These are phyloP conservation scores for Rhizophora mangle DNA, from an alignment of 345 rosid species.

Conservation along the genomic window DNA sequence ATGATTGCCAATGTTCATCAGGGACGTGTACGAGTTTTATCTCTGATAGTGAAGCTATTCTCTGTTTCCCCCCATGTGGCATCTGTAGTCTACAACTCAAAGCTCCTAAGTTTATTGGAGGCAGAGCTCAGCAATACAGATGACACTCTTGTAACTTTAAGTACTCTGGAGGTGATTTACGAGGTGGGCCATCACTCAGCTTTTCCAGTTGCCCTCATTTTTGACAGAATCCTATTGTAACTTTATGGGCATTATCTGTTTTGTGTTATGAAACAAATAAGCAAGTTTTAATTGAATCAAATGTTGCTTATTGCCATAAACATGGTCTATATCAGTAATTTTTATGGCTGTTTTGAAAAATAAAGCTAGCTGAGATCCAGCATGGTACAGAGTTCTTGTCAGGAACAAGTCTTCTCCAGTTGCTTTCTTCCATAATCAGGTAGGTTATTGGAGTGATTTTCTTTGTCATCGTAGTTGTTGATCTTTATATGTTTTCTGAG, in stretches of 20 bases:
- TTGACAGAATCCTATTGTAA: not conserved
- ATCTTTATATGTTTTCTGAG: not conserved
- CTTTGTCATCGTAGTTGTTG: slow-evolving; percentile 8
- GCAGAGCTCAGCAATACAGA: slow-evolving; percentile 55
- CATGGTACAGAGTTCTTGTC: slow-evolving; percentile 77
- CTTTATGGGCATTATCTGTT: not conserved
- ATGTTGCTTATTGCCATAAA: not conserved
- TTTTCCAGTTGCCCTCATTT: not conserved
- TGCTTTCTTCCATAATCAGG: slow-evolving; percentile 71
- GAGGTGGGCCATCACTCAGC: slow-evolving; percentile 54
- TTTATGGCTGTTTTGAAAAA: slow-evolving; percentile 13
- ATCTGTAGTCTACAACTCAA: slow-evolving; percentile 51
- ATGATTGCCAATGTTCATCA: slow-evolving; percentile 36
- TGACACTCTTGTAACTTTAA: slow-evolving; percentile 65
- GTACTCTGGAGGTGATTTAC: slow-evolving; percentile 72
- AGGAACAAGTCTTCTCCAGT: slow-evolving; percentile 58
- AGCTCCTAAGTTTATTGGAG: slow-evolving; percentile 71
- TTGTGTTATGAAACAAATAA: not conserved
- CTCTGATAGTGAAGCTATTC: slow-evolving; percentile 88
- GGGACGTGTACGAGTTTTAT: slow-evolving; percentile 75
- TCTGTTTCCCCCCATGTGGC: slow-evolving; percentile 70
- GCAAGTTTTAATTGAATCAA: no score
- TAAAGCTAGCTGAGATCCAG: slow-evolving; percentile 68
- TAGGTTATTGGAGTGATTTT: slow-evolving; percentile 22
- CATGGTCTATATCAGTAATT: not conserved